Conservation (phyloP, 345 rosid genomes). For the Hibiscus tridactylites region DNA sequence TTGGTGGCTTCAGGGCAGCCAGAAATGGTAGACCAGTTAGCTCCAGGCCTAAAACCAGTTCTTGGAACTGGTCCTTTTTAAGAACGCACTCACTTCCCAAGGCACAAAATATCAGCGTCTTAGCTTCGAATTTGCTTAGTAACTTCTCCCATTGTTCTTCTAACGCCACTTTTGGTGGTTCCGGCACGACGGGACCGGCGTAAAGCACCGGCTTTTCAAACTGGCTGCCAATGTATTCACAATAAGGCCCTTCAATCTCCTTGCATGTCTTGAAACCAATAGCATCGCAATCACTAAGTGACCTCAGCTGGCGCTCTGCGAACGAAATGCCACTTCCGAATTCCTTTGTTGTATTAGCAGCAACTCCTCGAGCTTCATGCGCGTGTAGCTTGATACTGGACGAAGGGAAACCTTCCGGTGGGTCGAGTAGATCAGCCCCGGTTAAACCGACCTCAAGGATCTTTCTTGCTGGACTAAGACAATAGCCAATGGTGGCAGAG, state of each 20-base stretch:
- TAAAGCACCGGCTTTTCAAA: constrained; percentile 30
- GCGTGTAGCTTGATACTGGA: constrained; percentile 17
- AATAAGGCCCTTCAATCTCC: constrained; percentile 30
- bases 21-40: constrained; percentile 25
- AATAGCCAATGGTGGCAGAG: constrained; percentile 19
- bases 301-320: constrained; percentile 3
- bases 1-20: constrained; percentile 27
- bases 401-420: constrained; percentile 25
- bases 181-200: constrained; percentile 30
- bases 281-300: constrained; percentile 19
- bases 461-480: constrained; percentile 10
- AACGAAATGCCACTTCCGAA: constrained; percentile 17
- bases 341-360: background rate
- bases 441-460: background rate
- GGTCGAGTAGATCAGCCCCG: constrained; percentile 1
- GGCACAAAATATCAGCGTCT: constrained; percentile 25
- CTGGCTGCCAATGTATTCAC: constrained; percentile 21
- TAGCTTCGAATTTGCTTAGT: constrained; percentile 11
- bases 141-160: constrained; percentile 16
- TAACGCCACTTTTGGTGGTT: constrained; percentile 10
- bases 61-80: constrained; percentile 21
- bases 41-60: constrained; percentile 30
- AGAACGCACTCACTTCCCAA: constrained; percentile 33
- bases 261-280: constrained; percentile 19
- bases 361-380: constrained; percentile 22